Base-by-base conservation (phyloP, 495 filamentous ascomycete species). In the Penicillium egyptiacum region DNA sequence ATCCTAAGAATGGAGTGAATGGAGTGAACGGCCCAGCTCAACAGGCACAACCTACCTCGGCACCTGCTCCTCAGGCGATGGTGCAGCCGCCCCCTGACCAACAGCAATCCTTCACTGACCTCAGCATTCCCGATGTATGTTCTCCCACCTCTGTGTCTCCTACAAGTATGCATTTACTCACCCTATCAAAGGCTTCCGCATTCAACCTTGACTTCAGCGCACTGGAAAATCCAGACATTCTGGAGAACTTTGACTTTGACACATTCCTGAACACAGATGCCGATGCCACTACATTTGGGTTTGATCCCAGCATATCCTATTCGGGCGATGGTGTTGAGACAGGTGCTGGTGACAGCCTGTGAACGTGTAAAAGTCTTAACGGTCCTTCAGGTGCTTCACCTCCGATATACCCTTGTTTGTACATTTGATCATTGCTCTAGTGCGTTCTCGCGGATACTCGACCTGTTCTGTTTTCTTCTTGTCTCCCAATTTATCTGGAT, bases 211-310 rank as follows among this genome's bases (percentile, higher is more conserved):
- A 87, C 53, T 89, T 90, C 65, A 79, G 78, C 61, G 64, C 70
- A 43, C 71, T 88, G 63, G 79, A 83, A 52, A 83, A 79, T 28
- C 75, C 75, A 44, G 82, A 92, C 68, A 87, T 95, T n/a, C 76
- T 98, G 47, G 87, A 91, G 66, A 88, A 89, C 63, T 98, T 98
- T 62, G 93, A 98, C 71, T 98, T 98, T 70, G 93, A 98, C 71
- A 91, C 89, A 0, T 98, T 97, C 82, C 76, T 98, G 49, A 85
- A 86, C 58, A 85, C 81, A 10, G 83, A 85, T 56, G 79, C 81
- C 53, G 75, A 75, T 23, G 72, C 68, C 14, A 71, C 73, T 35
- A 73, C 72, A 31, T 80, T 84, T 52, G 78, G 75, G 19, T 86
- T 86, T 55, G 78, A 83, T 53, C 71, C 75, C 5, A 75, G 65